Base-by-base conservation (phyloP, 768 basidiomycete genomes). In the Kwoniella dendrophila region DNA sequence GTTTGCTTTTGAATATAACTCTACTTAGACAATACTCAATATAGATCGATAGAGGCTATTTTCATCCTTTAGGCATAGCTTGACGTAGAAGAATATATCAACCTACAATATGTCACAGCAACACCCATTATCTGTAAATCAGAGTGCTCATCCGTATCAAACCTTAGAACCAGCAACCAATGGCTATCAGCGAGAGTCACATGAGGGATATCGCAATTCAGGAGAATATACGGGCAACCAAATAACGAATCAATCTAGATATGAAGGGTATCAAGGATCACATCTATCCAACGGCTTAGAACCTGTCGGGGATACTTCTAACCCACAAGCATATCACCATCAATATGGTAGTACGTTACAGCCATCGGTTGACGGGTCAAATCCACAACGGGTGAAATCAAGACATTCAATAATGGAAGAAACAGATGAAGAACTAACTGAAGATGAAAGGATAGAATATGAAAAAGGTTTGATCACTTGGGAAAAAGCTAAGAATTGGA, bases 381-480 rank as follows among this genome's bases (percentile, higher is more conserved):
- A n/a, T n/a, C n/a, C n/a, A n/a, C n/a, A n/a, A n/a, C 50, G 26
- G 3, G 20, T 33, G 16, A 16, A 29, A 22, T 47, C 56, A 6
- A 44, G 45, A 30, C 56, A 58, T 29, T 58, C 56, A 1, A 59
- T 56, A 14, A 65, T 65, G 63, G 38, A 65, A 22, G 63, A 65
- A 18, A 65, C 63, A 12, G 69, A 75, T 14, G 64, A 68, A 32
- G 73, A 72, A 56, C 30, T 72, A 16, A 72, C 73, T n/a, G 70
- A 70, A 56, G 73, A 71, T 27, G 73, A 74, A 53, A 20, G 49
- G 33, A 61, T 64, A 27, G 73, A 67, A 49, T 74, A 74, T 38
- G 73, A 69, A 56, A 59, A 69, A 62, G 75, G 77, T 1, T 56
- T 78, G 66, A 56, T 78, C 29, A 61, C 76, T 45, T 78, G 77